Percentiles rank a stretch among this genome's conserved stretches.
These are phyloP conservation scores for Pittosporum tobira DNA, from an alignment of 129 eudicot species.

Conservation along the genomic window DNA sequence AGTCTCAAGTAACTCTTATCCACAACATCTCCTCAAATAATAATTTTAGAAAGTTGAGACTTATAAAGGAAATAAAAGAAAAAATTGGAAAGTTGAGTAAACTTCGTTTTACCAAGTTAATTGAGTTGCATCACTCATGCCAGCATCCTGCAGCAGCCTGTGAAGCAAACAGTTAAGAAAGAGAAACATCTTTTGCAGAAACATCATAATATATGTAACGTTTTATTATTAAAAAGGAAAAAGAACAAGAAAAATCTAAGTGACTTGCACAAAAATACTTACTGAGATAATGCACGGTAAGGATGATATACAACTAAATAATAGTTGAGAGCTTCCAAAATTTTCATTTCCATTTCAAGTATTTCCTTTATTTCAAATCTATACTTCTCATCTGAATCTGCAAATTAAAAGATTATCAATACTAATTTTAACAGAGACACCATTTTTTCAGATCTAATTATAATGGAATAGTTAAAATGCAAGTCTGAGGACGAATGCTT, in stretches of 20 bases:
- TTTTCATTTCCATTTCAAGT: slow-evolving; percentile 98
- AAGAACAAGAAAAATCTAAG: background rate
- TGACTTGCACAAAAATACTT: slow-evolving; percentile 25
- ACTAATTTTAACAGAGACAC: background rate
- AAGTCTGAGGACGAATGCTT: slow-evolving; percentile 11
- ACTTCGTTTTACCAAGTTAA: slow-evolving; percentile 55
- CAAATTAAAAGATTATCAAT: slow-evolving; percentile 15
- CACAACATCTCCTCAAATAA: background rate
- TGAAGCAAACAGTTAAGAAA: slow-evolving; percentile 6
- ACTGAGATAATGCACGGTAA: slow-evolving; percentile 82
- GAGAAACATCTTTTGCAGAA: background rate
- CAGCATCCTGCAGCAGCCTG: slow-evolving; percentile 94
- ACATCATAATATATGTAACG: too few species aligned
- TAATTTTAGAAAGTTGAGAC: slow-evolving; percentile 1
- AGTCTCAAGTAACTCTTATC: background rate
- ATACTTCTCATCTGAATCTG: slow-evolving; percentile 89
- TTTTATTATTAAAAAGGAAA: too few species aligned
- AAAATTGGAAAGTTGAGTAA: slow-evolving; percentile 4
- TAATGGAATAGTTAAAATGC: background rate
- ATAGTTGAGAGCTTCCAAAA: slow-evolving; percentile 86
- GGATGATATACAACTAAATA: slow-evolving; percentile 93
- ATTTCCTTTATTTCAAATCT: slow-evolving; percentile 90
- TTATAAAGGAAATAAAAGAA: too few species aligned
- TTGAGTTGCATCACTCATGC: slow-evolving; percentile 89
- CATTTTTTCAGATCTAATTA: background rate